Conservation (phyloP, 148 eudicot species). For the Talinum fruticosum region DNA sequence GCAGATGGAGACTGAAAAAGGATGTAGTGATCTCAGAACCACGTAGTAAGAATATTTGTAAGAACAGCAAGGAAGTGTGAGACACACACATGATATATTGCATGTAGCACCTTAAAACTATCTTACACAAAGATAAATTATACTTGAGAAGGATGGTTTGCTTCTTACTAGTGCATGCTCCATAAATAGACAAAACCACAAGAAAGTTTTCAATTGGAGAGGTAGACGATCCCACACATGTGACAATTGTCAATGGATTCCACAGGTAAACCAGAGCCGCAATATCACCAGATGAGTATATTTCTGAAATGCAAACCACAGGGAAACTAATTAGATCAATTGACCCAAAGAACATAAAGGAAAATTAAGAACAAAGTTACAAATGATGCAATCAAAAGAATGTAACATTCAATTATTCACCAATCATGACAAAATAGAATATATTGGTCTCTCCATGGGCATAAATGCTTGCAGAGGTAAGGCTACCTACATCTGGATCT, state of each 20-base stretch:
- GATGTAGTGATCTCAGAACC: neutral
- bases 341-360: neutral
- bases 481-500: too few relatives aligned
- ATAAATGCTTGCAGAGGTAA: too few relatives aligned
- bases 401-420: neutral
- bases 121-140: neutral
- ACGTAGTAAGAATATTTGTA: neutral
- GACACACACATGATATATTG: too few relatives aligned
- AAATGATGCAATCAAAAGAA: neutral
- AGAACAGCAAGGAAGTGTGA: neutral
- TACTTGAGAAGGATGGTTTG: conserved; percentile 6
- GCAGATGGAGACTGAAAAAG: neutral
- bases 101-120: too few relatives aligned
- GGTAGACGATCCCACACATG: conserved; percentile 81
- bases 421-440: neutral
- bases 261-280: conserved; percentile 89
- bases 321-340: conserved; percentile 25
- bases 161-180: conserved; percentile 80
- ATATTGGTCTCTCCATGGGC: too few relatives aligned
- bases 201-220: conserved; percentile 81
- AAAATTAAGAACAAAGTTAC: neutral
- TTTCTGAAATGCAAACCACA: conserved; percentile 37
- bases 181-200: conserved; percentile 72
- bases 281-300: conserved; percentile 67
- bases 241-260: conserved; percentile 88